Base-by-base conservation (phyloP, 129 eudicot genomes). In the Flaveria trinervia region DNA sequence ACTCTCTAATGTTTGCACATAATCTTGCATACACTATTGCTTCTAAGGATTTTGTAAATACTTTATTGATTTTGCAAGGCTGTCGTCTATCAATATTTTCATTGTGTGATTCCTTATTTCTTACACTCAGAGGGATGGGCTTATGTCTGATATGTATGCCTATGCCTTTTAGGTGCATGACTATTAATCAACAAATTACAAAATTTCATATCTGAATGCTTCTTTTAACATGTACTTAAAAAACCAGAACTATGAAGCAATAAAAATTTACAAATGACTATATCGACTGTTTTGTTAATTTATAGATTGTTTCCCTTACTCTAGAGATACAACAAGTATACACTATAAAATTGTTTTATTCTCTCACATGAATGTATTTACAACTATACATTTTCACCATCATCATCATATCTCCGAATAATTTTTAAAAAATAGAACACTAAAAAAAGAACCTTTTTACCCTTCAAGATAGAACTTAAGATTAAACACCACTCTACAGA, bases 401-500 rank as follows among this genome's bases (percentile, higher is more conserved):
- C 76, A 57, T 54, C 82, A 82, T 52, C 66, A 76, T 76, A 55
- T 70, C 65, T 15, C 69, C 43, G 1, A 23, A 23, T 23, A 22
- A 79, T 77, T 57, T 49, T 55, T 28, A 56, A 56, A 50, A 65
- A 50, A 77, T 2, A n/a, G 61, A 67, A 15, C 18, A 50, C 50
- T 68, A 73, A 70, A 30, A 51, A 15, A 28, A 1, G 25, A 79
- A 51, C 7, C 60, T 9, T 18, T 69, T 76, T 82, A 93, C 23
- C 83, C 89, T 71, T 85, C 88, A 75, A 93, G 90, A 79, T 89
- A 92, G 68, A 79, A 83, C 28, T 80, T 87, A 43, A 94, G 89
- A 78, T 83, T 94, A 72, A 87, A 82, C 83, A 85, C 82, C 90
- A 92, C 77, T 94, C 98, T 0, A 97, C 98, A 8, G 98, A 94